Evolutionary conservation across 2,329 filamentous ascomycete species (phyloP).

Genomic region (Harringtonia lauricola): DNA sequence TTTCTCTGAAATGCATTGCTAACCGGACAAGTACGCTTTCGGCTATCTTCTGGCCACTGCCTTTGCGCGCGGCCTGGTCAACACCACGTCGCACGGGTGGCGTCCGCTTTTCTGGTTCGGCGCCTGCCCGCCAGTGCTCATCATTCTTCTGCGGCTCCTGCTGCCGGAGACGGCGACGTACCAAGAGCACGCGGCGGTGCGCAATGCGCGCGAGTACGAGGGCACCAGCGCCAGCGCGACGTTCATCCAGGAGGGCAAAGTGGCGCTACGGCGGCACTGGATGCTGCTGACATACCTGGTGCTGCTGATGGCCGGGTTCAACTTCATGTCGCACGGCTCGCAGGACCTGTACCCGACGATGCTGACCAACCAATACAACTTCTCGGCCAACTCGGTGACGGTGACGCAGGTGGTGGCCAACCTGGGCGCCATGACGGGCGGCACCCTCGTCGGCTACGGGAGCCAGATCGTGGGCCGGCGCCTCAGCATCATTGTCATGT

Average conservation of each 20-base stretch:
- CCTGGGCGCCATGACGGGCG: constrained; percentile 63
- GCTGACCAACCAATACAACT: constrained; percentile 27
- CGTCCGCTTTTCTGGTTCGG: constrained; percentile 68
- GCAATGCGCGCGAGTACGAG: constrained; percentile 37
- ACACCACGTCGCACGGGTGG: constrained; percentile 52
- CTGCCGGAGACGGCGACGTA: constrained; percentile 13
- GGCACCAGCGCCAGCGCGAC: constrained; percentile 56
- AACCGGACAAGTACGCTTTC: constrained; percentile 37
- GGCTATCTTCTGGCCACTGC: constrained; percentile 14
- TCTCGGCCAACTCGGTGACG: constrained; percentile 12
- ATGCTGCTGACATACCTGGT: constrained; percentile 68
- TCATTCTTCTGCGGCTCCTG: constrained; percentile 12
- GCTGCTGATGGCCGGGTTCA: constrained; percentile 80
- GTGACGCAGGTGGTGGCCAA: constrained; percentile 64
- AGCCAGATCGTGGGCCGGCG: constrained; percentile 68
- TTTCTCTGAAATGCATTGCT: neutral
- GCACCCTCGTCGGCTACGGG: constrained; percentile 61
- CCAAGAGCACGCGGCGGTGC: constrained; percentile 11
- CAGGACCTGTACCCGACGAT: constrained; percentile 78
- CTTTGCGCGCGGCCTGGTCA: constrained; percentile 39
- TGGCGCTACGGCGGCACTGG: constrained; percentile 73
- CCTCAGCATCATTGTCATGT: constrained; percentile 50
- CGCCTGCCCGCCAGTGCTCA: constrained; percentile 50
- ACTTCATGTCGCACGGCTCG: constrained; percentile 61
- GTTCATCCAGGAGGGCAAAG: constrained; percentile 52